phyloP scores from a whole-genome alignment of 768 basidiomycete genomes.

The Lentinula edodes region DNA sequence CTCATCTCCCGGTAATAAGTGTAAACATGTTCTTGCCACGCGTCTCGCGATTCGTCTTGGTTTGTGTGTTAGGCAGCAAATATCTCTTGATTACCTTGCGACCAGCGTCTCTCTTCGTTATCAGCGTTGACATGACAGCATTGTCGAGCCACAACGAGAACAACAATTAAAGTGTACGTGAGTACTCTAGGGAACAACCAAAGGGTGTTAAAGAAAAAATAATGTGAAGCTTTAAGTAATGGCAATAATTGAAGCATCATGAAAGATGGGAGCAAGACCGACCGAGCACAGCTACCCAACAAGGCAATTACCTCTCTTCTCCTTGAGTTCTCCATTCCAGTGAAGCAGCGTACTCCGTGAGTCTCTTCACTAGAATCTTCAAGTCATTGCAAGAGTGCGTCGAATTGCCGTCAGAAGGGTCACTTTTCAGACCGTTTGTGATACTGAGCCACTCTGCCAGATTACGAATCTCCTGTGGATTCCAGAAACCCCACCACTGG shows the following conservation, averaged over 20 bases:
- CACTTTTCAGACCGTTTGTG: constrained; percentile 14
- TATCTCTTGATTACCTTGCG: not conserved
- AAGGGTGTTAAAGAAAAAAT: too few species aligned
- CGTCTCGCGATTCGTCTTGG: constrained; percentile 50
- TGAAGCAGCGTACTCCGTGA: constrained; percentile 56
- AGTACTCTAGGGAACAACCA: too few species aligned
- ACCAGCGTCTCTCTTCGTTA: not conserved
- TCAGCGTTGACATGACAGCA: not conserved
- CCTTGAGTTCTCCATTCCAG: constrained; percentile 51
- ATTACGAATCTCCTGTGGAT: constrained; percentile 57
- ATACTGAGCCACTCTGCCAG: constrained; percentile 61
- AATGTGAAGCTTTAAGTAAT: too few species aligned
- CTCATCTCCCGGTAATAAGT: constrained; percentile 34
- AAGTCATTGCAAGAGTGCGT: constrained; percentile 25
- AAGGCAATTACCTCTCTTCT: constrained; percentile 12
- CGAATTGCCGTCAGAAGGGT: constrained; percentile 15
- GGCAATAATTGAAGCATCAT: not conserved
- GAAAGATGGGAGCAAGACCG: not conserved
- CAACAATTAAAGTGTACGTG: not conserved
- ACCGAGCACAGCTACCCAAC: not conserved
- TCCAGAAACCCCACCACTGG: constrained; percentile 75
- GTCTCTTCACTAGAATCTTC: constrained; percentile 40
- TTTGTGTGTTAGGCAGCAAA: not conserved
- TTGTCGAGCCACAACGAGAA: not conserved
- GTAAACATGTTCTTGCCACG: constrained; percentile 74